Base-by-base conservation (phyloP, 1,284 basidiomycete genomes). In the Melampsora americana region DNA sequence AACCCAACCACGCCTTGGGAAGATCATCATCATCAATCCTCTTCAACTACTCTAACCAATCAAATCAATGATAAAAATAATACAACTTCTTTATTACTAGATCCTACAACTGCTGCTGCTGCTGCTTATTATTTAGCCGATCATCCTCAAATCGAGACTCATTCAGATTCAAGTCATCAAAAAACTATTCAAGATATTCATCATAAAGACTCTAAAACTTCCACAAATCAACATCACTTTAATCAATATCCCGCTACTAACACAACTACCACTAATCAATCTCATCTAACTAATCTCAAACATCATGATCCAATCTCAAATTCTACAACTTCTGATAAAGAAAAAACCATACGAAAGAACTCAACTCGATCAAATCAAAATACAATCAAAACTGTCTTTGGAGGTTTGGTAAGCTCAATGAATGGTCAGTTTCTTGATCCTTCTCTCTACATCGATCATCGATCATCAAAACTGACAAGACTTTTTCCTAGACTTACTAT, bases 401-500 rank as follows among this genome's bases (percentile, higher is more conserved):
- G 82, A 67, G 82, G 82, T 39, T 81, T 83, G 46, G 82, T 83
- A 72, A 82, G 82, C 69, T 82, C 81, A 5, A 82, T 83, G 79
- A 83, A 81, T 75, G 81, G 79, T 78, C 68, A 77, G 77, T 78
- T 59, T 35, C 71, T 35, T 46, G n/a, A 0, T 61, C 60, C 7
- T 62, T 20, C 28, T 62, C 60, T 26, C 9, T n/a, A 44, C 35
- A 66, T 26, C 48, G 26, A 48, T n/a, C 26, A 44, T 30, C 30
- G 28, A 5, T 72, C 18, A 11, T 59, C 69, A 23, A n/a, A n/a
- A n/a, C n/a, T n/a, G n/a, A n/a, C n/a, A n/a, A n/a, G n/a, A n/a
- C n/a, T n/a, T n/a, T n/a, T n/a, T n/a, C n/a, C n/a, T 78, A 86
- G 92, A 92, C 79, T 88, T 95, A 79, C 88, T 95, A 82, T 89